A percentile compares a stretch with the other conserved stretches of the same genome.
Conservation (phyloP, 1,284 basidiomycete species). For the Volvariella surrecta region DNA sequence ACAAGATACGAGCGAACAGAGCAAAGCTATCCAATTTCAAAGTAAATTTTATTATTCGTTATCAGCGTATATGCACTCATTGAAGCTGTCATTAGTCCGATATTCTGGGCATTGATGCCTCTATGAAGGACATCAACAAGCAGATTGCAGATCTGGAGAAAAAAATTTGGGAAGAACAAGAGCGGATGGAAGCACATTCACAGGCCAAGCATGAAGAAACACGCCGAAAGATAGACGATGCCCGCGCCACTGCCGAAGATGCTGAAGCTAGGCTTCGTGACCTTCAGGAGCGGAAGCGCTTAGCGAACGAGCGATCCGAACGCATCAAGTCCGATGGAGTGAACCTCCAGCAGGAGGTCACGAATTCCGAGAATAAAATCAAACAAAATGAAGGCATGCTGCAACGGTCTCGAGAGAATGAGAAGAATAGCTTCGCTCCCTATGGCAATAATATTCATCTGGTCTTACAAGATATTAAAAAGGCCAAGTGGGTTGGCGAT, state of each 20-base stretch:
- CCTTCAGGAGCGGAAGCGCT: slow-evolving; percentile 21
- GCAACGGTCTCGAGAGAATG: slow-evolving; percentile 32
- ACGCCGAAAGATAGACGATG: slow-evolving; percentile 38
- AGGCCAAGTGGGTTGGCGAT: slow-evolving; percentile 55
- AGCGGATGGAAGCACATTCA: slow-evolving; percentile 45
- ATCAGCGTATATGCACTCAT: not conserved
- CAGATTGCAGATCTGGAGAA: slow-evolving; percentile 40
- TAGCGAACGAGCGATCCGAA: slow-evolving; percentile 18
- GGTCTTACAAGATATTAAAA: slow-evolving; percentile 52
- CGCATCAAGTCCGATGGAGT: slow-evolving; percentile 23
- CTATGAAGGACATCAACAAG: slow-evolving; percentile 28
- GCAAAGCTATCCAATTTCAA: slow-evolving; percentile 32
- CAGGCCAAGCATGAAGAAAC: slow-evolving; percentile 55
- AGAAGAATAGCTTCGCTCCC: slow-evolving; percentile 46
- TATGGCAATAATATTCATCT: slow-evolving; percentile 59
- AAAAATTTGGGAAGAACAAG: slow-evolving; percentile 49
- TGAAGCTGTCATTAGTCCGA: slow-evolving; percentile 28
- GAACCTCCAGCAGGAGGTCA: slow-evolving; percentile 23
- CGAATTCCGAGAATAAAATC: slow-evolving; percentile 29
- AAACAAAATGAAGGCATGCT: slow-evolving; percentile 38
- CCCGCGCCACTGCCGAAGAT: slow-evolving; percentile 26
- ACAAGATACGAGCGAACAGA: slow-evolving; percentile 38
- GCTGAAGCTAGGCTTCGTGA: slow-evolving; percentile 23
- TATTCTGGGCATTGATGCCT: slow-evolving; percentile 35
- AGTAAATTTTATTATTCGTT: slow-evolving; percentile 25